Conservation (phyloP, 2,329 filamentous ascomycete species). For the Cordyceps militaris region DNA sequence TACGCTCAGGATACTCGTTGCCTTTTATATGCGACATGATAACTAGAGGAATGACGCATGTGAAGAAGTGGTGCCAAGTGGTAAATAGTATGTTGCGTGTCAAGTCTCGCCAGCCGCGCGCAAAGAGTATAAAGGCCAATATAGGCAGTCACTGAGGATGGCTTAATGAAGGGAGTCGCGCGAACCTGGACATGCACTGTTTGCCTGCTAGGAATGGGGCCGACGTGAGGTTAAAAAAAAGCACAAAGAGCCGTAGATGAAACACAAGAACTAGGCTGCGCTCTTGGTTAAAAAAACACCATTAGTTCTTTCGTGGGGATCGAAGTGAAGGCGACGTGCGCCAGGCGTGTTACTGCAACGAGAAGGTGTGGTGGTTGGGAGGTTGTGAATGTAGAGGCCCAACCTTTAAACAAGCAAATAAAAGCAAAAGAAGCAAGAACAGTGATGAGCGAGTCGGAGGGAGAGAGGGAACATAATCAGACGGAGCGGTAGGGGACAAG, state of each 20-base stretch:
- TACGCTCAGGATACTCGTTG: not conserved
- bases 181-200: not conserved
- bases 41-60: not conserved
- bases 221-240: not conserved
- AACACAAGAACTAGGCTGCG: not conserved
- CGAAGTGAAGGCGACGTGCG: slow-evolving; percentile 17
- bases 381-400: slow-evolving; percentile 27
- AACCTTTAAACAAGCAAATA: slow-evolving; percentile 25
- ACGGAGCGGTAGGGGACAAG: not conserved
- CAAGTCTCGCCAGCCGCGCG: too few relatives aligned
- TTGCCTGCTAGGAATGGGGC: not conserved
- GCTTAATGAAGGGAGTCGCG: not conserved
- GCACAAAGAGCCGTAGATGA: not conserved
- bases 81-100: not conserved
- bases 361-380: slow-evolving; percentile 10
- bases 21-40: not conserved
- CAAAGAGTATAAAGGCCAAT: too few relatives aligned
- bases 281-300: not conserved
- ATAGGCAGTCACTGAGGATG: not conserved
- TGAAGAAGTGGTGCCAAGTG: not conserved
- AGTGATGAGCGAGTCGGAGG: slow-evolving; percentile 11
- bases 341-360: slow-evolving; percentile 19
- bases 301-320: slow-evolving; percentile 6
- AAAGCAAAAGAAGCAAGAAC: slow-evolving; percentile 15
- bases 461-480: not conserved